phyloP scores from a whole-genome alignment of 345 rosid species.

The Lumnitzera littorea region DNA sequence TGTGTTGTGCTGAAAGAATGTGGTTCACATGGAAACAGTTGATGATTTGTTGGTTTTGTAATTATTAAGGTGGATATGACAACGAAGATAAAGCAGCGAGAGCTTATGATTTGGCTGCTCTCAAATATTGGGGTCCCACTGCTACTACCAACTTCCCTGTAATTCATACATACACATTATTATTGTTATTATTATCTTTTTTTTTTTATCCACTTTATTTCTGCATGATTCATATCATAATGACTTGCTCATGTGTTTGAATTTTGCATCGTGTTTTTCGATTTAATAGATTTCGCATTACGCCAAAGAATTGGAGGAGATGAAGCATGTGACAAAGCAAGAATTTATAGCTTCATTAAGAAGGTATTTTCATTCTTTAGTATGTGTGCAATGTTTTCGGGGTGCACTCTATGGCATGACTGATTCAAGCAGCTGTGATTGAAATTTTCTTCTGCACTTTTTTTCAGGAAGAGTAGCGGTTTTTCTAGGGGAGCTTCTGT shows the following conservation, averaged over 20 bases:
- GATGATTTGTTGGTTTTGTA: not conserved
- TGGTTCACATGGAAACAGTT: too few relatives aligned
- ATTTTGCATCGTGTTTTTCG: not conserved
- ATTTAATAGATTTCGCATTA: slow-evolving; percentile 46
- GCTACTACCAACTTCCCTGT: slow-evolving; percentile 80
- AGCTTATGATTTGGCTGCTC: slow-evolving; percentile 88
- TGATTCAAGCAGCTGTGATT: too few relatives aligned
- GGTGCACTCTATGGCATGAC: too few relatives aligned
- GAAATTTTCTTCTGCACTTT: not conserved
- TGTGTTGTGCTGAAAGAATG: too few relatives aligned
- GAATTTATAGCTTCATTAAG: slow-evolving; percentile 84
- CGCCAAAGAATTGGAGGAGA: slow-evolving; percentile 69
- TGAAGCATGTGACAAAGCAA: slow-evolving; percentile 81
- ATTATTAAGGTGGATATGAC: slow-evolving; percentile 65
- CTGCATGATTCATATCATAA: too few relatives aligned
- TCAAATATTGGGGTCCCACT: slow-evolving; percentile 86
- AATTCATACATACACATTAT: not conserved
- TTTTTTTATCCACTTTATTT: too few relatives aligned
- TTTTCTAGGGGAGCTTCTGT: slow-evolving; percentile 92
- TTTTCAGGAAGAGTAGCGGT: slow-evolving; percentile 72
- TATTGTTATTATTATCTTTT: not conserved
- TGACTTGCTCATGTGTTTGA: not conserved
- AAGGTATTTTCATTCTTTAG: slow-evolving; percentile 29
- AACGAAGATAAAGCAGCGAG: slow-evolving; percentile 79
- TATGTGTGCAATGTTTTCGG: not conserved